Evolutionary conservation across 768 basidiomycete species (phyloP), one percentile per base, ranked within the genome.

Genomic region (button mushroom (Agaricus bisporus)): DNA sequence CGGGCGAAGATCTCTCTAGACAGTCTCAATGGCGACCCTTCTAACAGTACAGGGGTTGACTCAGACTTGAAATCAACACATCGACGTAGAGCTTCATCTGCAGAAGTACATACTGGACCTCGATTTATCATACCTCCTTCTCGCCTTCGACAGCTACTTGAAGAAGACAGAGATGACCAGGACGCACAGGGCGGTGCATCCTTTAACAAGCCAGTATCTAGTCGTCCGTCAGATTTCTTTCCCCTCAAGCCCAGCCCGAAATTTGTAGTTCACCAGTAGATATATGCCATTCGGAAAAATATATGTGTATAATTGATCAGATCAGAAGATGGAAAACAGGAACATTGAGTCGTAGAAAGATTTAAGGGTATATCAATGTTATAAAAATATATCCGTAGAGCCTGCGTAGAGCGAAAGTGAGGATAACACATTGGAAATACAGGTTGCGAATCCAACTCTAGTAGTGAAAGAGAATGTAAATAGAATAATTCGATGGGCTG

Each of bases 31-130:
- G 15, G 38, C 17, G 9, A n/a, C 38, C 17, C 38, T 39, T 15
- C 38, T 14, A n/a, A 39, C 38, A 14, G 15, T 17, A 39, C 17
- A 4, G 1, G 15, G 12, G 15, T 15, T 39, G 38, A 12, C 38
- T 7, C 5, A 22, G 37, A 28, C 26, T 20, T 48, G 17, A 46
- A 14, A 17, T 22, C 56, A 5, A 6, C 37, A 28, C 55, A 41
- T 5, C 59, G 43, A 32, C 58, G 61, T 14, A 55, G 63, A 39
- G 60, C 60, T 20, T 60, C 57, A 0, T 61, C 61, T 20, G 61
- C 56, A 22, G 59, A 61, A 35, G 46, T 50, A 12, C 56, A 54
- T 11, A n/a, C 25, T 14, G 9, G 25, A 45, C 22, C 6, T 5
- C 35, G 25, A 44, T 17, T 45, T 39, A 52, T 52, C 44, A 20